Conservation (phyloP, 768 basidiomycete genomes). For the Boletus tylopilopsis region DNA sequence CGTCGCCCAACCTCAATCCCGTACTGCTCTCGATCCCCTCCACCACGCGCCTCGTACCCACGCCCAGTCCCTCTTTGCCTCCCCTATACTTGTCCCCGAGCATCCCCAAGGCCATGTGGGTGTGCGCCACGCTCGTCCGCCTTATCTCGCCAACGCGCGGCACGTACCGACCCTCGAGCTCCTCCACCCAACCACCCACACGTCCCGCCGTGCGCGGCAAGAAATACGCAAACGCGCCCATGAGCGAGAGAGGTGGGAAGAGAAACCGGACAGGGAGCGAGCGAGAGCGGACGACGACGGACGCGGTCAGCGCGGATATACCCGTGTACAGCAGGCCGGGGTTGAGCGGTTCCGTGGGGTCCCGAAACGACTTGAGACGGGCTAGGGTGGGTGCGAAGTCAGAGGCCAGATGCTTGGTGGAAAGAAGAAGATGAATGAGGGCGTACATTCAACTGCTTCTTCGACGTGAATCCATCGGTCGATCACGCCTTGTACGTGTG, state of each 20-base stretch:
- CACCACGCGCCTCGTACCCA: slow-evolving; percentile 45
- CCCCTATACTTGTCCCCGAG: slow-evolving; percentile 48
- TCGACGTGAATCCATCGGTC: slow-evolving; percentile 85
- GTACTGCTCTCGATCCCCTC: slow-evolving; percentile 62
- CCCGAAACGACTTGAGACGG: slow-evolving; percentile 78
- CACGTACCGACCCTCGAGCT: slow-evolving; percentile 67
- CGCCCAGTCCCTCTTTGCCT: slow-evolving; percentile 42
- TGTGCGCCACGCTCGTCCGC: slow-evolving; percentile 57
- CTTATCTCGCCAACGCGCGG: slow-evolving; percentile 70
- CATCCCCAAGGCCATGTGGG: slow-evolving; percentile 54
- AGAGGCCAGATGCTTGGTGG: not conserved
- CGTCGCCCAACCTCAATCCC: slow-evolving; percentile 68
- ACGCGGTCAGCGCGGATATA: slow-evolving; percentile 82
- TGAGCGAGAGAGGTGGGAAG: slow-evolving; percentile 72
- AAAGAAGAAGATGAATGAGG: too few species aligned
- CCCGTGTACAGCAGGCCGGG: slow-evolving; percentile 91
- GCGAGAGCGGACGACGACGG: slow-evolving; percentile 81
- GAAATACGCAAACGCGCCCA: slow-evolving; percentile 75
- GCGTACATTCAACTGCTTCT: slow-evolving; percentile 79
- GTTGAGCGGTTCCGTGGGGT: slow-evolving; percentile 76
- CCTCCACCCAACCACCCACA: slow-evolving; percentile 58
- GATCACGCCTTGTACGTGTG: slow-evolving; percentile 67
- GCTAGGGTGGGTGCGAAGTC: slow-evolving; percentile 37
- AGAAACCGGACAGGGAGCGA: slow-evolving; percentile 61
- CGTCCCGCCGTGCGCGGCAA: slow-evolving; percentile 79